Conservation (phyloP, 352 stramenopile species). For the Phytopythium kandeliae region DNA sequence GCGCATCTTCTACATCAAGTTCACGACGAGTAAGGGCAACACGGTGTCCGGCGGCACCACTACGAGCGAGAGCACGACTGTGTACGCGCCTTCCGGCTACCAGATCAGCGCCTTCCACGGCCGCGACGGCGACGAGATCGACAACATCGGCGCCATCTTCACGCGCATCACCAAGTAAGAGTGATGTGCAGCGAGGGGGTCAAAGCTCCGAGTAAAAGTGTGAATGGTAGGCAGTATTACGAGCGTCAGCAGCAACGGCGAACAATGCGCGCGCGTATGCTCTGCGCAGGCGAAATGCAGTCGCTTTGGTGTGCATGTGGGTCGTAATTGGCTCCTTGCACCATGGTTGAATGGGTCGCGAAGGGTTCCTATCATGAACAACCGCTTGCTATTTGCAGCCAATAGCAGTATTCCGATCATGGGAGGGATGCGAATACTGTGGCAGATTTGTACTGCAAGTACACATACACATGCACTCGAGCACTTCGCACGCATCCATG, state of each 20-base stretch:
- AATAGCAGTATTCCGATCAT: constrained; percentile 85
- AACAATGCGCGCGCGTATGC: no score
- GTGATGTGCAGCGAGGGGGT: no score
- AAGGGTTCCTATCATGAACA: constrained; percentile 90
- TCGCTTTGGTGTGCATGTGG: no score
- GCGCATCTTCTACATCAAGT: constrained; percentile 38
- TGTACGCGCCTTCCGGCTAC: constrained; percentile 28
- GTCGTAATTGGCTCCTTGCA: constrained; percentile 86
- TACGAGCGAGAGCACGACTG: constrained; percentile 19
- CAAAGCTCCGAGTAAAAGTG: no score
- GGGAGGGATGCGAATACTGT: constrained; percentile 67
- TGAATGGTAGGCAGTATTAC: no score
- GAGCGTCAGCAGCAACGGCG: no score
- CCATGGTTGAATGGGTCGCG: constrained; percentile 53
- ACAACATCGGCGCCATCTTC: constrained; percentile 39
- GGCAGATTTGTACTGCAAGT: constrained; percentile 80
- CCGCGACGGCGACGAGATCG: constrained; percentile 28
- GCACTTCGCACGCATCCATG: background rate
- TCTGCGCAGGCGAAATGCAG: no score
- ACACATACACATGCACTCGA: background rate
- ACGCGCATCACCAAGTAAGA: constrained; percentile 23
- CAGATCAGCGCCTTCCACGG: constrained; percentile 50
- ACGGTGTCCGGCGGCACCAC: constrained; percentile 24
- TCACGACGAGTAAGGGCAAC: constrained; percentile 27
- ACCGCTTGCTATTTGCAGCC: constrained; percentile 81